These are phyloP conservation scores for Linderniella brevidens DNA, from an alignment of 257 asterid species.

Conservation along the genomic window DNA sequence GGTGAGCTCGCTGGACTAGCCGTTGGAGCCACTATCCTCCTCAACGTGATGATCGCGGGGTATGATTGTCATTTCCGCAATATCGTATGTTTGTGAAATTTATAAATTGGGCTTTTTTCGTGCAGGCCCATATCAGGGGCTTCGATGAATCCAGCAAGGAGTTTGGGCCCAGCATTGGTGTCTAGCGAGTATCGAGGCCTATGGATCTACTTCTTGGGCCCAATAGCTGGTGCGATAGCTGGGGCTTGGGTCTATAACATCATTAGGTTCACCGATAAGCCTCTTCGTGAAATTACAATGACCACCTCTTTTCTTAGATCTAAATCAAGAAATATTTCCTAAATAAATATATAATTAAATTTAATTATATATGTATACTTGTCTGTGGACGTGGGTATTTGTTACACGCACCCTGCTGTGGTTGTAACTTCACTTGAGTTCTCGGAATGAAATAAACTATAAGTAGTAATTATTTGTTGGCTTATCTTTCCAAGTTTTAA, in stretches of 20 bases:
- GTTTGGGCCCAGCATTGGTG: slow-evolving; percentile 78
- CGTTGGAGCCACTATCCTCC: slow-evolving; percentile 73
- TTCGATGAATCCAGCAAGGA: slow-evolving; percentile 94
- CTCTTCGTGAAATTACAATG: slow-evolving; percentile 63
- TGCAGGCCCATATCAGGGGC: slow-evolving; percentile 77
- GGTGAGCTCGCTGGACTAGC: slow-evolving; percentile 98
- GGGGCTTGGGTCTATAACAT: slow-evolving; percentile 84
- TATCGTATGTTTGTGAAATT: neutral
- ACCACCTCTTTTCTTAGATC: slow-evolving; percentile 45
- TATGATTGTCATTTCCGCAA: slow-evolving; percentile 7
- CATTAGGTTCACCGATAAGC: slow-evolving; percentile 62
- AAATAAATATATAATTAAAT: no score
- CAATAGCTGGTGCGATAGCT: slow-evolving; percentile 55
- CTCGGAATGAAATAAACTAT: no score
- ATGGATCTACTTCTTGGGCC: slow-evolving; percentile 70
- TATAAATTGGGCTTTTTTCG: no score
- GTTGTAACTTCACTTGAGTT: no score
- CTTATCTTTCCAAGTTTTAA: no score
- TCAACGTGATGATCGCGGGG: slow-evolving; percentile 88
- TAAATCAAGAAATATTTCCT: neutral
- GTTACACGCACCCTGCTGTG: no score
- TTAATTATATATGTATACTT: no score
- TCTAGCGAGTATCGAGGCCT: slow-evolving; percentile 32
- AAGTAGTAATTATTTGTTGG: no score
- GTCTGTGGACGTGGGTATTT: no score